A percentile compares a stretch with the other conserved stretches of the same genome.
Evolutionary conservation across 164 flowering plant species (phyloP).

Genomic region (Taxillus chinensis): DNA sequence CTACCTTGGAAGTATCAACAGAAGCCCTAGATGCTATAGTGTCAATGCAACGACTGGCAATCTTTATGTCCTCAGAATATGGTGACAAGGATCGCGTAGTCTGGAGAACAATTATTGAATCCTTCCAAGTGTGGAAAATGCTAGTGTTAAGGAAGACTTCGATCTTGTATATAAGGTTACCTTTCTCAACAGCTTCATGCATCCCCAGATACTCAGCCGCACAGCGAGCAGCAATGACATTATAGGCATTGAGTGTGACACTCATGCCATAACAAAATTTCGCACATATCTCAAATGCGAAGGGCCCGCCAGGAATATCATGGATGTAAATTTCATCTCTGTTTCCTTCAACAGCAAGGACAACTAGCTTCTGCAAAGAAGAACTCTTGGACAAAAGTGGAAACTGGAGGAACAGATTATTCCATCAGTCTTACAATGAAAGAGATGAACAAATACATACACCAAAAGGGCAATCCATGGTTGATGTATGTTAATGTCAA

Average conservation of each 20-base stretch:
- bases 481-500: not conserved
- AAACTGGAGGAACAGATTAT: slow-evolving; percentile 40
- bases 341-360: slow-evolving; percentile 29
- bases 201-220: slow-evolving; percentile 92
- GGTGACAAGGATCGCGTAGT: slow-evolving; percentile 48
- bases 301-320: slow-evolving; percentile 87
- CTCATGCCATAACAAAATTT: slow-evolving; percentile 95
- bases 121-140: slow-evolving; percentile 87
- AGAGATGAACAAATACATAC: not conserved
- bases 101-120: slow-evolving; percentile 86
- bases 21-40: slow-evolving; percentile 73
- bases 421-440: slow-evolving; percentile 5
- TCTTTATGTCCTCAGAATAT: slow-evolving; percentile 61
- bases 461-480: not conserved
- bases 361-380: slow-evolving; percentile 59
- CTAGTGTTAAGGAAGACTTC: slow-evolving; percentile 82
- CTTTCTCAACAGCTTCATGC: slow-evolving; percentile 79
- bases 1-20: slow-evolving; percentile 58
- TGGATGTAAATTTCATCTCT: slow-evolving; percentile 48
- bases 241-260: slow-evolving; percentile 80
- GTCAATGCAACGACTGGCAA: slow-evolving; percentile 56
- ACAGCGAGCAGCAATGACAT: slow-evolving; percentile 72
- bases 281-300: slow-evolving; percentile 85
- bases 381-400: slow-evolving; percentile 90
- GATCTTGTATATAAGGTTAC: slow-evolving; percentile 76